Percentiles rank a stretch among this genome's conserved stretches.
phyloP scores from a whole-genome alignment of 352 stramenopile species.

The Globisporangium cylindrosporum region DNA sequence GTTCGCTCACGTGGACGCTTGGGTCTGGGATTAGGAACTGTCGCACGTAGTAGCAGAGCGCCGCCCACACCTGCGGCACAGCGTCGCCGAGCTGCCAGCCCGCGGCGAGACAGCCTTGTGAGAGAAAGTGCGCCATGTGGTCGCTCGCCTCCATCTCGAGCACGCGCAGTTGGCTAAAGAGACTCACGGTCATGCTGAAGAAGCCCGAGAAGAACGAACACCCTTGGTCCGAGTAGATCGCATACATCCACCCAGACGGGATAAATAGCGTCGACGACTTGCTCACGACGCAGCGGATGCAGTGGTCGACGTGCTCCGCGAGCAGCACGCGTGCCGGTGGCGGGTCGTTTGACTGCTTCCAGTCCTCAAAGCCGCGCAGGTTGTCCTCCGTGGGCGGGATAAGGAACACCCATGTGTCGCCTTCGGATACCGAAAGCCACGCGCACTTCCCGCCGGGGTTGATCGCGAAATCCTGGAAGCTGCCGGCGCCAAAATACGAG shows the following conservation, averaged over 20 bases:
- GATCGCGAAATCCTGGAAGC: slow-evolving; percentile 71
- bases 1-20: slow-evolving; percentile 31
- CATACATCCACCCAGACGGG: slow-evolving; percentile 68
- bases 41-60: slow-evolving; percentile 56
- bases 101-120: slow-evolving; percentile 25
- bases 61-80: slow-evolving; percentile 55
- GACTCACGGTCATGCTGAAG: slow-evolving; percentile 50
- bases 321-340: slow-evolving; percentile 50
- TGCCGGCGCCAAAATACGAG: slow-evolving; percentile 44
- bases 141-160: slow-evolving; percentile 42
- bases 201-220: slow-evolving; percentile 58
- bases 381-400: slow-evolving; percentile 51
- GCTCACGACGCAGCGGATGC: slow-evolving; percentile 63
- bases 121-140: slow-evolving; percentile 28
- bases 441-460: slow-evolving; percentile 43
- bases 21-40: slow-evolving; percentile 43
- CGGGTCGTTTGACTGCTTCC: slow-evolving; percentile 37
- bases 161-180: slow-evolving; percentile 47
- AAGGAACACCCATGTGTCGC: slow-evolving; percentile 63
- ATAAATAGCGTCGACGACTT: slow-evolving; percentile 51
- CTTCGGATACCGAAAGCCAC: slow-evolving; percentile 66
- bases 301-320: slow-evolving; percentile 62
- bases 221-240: slow-evolving; percentile 50
- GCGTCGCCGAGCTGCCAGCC: slow-evolving; percentile 37
- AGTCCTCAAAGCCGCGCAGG: slow-evolving; percentile 53